Evolutionary conservation across 805 yeast genomes (phyloP), one percentile per base, ranked within the genome.

Genomic region (Nakazawaea ernobii): DNA sequence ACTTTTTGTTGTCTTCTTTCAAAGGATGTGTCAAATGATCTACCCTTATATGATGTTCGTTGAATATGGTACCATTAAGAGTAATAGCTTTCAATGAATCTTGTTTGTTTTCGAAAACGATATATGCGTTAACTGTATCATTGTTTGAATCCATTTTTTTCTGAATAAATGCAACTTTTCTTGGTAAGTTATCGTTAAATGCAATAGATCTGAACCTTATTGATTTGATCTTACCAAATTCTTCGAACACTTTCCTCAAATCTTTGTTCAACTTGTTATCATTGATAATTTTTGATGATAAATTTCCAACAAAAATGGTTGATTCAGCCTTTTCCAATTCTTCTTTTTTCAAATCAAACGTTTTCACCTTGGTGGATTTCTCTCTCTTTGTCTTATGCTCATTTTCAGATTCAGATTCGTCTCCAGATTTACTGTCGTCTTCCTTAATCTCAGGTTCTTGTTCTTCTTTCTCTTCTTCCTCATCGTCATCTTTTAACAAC

Each of bases 11-110:
- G 56, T 89, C 96, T 58, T 86, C 90, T 52, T 83, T 80, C 13
- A 89, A 72, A 17, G 99, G 98, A 62, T 90, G 96, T 0, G 95
- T 78, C n/a, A 91, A 86, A 49, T 90, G 90, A 63, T 94, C 99
- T 10, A 92, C 92, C 60, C 97, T 77, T 40, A 94, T 58, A 64
- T 94, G 99, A 62, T 82, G 82, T 42, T 77, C 77, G 48, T 75
- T 73, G 61, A 88, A 86, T 10, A 84, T 70, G 4, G 70, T 59
- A 38, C 87, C 95, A 60, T 94, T 94, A 44, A 83, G 63, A 4
- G 71, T 65, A 5, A 69, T 64, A 5, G 75, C 72, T 50, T 73
- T 74, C 42, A 66, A 48, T 0, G 82, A 77, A 11, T 71, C 66
- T 36, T 66, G 70, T 54, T 77, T 78, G 24, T 73, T 73, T 46